These are phyloP conservation scores for Fistulinella prunicolor DNA, from an alignment of 768 basidiomycete genomes.

Conservation along the genomic window DNA sequence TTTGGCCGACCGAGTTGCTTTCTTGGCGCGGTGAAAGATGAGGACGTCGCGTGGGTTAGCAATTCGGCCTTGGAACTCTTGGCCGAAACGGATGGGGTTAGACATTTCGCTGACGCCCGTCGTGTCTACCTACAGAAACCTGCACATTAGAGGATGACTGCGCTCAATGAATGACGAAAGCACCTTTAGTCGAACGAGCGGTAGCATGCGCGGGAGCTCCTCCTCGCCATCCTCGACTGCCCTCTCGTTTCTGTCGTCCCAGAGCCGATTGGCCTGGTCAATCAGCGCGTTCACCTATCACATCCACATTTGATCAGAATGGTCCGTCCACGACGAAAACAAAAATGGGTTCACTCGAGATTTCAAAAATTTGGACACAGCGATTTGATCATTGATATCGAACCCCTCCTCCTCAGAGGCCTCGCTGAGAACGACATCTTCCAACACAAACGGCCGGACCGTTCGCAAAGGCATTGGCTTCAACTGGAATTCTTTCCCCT, in stretches of 20 bases:
- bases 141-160: too few relatives aligned
- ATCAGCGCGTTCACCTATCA: conserved; percentile 75
- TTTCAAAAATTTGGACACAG: conserved; percentile 79
- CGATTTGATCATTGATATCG: conserved; percentile 77
- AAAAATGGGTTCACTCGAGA: conserved; percentile 46
- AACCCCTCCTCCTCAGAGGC: conserved; percentile 75
- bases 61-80: conserved; percentile 85
- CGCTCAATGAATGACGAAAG: too few relatives aligned
- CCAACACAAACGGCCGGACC: conserved; percentile 91
- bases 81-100: conserved; percentile 95
- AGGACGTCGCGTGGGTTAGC: conserved; percentile 96
- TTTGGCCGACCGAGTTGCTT: conserved; percentile 43
- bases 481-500: conserved; percentile 83
- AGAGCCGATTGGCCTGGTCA: conserved; percentile 56
- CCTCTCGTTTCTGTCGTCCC: conserved; percentile 25
- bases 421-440: conserved; percentile 73
- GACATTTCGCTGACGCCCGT: conserved; percentile 88
- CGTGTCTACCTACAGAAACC: conserved; percentile 77
- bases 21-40: conserved; percentile 84
- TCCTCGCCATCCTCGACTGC: conserved; percentile 63
- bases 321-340: neutral
- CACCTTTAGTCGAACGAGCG: conserved; percentile 83
- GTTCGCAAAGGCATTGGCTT: conserved; percentile 85
- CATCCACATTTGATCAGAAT: conserved; percentile 2
- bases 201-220: conserved; percentile 69